A percentile compares a stretch with the other conserved stretches of the same genome.
Evolutionary conservation across 805 yeast genomes (phyloP).

Genomic region (Candida ulmi): DNA sequence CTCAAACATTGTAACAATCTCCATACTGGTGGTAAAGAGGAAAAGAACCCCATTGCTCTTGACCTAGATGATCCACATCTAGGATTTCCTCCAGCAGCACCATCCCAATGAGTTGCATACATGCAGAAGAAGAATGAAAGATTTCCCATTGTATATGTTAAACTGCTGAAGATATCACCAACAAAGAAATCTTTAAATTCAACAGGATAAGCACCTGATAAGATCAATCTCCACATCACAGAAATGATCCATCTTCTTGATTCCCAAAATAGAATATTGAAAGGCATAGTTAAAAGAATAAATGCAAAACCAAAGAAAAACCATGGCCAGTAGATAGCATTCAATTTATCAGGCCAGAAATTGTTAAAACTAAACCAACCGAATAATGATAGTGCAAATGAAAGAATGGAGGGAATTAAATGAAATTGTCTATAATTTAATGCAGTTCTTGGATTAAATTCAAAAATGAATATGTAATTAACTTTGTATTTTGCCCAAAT

Average conservation of each 20-base stretch:
- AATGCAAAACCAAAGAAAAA: constrained; percentile 54
- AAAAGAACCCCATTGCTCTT: constrained; percentile 72
- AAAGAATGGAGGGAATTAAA: constrained; percentile 54
- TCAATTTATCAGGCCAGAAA: constrained; percentile 54
- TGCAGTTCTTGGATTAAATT: constrained; percentile 65
- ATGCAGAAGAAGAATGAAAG: constrained; percentile 81
- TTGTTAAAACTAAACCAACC: constrained; percentile 73
- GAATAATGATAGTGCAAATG: constrained; percentile 53
- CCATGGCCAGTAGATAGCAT: constrained; percentile 78
- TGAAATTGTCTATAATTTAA: constrained; percentile 62
- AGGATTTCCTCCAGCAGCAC: constrained; percentile 35
- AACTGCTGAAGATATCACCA: constrained; percentile 86
- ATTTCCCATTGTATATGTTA: constrained; percentile 85
- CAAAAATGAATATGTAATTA: constrained; percentile 89
- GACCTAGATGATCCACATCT: constrained; percentile 77
- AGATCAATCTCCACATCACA: constrained; percentile 62
- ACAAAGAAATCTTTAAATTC: constrained; percentile 91
- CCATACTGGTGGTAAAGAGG: constrained; percentile 84
- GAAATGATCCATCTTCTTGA: constrained; percentile 75
- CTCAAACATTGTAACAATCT: constrained; percentile 86
- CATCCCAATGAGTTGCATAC: constrained; percentile 67
- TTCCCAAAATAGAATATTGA: constrained; percentile 46
- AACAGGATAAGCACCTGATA: constrained; percentile 89
- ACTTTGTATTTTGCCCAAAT: constrained; percentile 73
- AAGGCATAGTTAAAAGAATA: constrained; percentile 53